Base-by-base conservation (phyloP, 2,329 filamentous ascomycete genomes). In the Pseudocercospora musae region DNA sequence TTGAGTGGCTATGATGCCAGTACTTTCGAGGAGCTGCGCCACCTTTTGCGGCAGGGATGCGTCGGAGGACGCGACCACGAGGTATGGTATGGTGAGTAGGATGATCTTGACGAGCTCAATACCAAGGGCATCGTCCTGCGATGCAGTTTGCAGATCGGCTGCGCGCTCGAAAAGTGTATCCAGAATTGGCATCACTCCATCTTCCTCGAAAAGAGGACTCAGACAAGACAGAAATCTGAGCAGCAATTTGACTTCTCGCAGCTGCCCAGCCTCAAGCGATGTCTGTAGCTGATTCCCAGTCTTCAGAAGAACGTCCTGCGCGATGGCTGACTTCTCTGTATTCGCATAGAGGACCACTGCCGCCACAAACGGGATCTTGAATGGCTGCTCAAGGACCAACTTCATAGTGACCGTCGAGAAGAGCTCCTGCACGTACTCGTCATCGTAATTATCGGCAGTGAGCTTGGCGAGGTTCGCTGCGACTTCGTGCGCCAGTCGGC, bases 81-180 rank as follows among this genome's bases (percentile, higher is more conserved):
- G 83, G 75, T 98, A 99, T 0, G 95, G 94, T 62, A 99, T 90
- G 0, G 94, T 96, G 54, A 97, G 86, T 49, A 98, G 86, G 68
- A 99, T 97, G 70, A 97, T 93, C 78, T 97, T 98, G 75, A 97
- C 92, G 33, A 99, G 85, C 79, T 98, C 95, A 46, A 96, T 78
- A 20, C 87, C 86, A 55, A 89, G 78, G 48, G 85, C 92, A 79
- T 98, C 94, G 72, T 97, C 94, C 15, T 91, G 93, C 70, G 91
- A 96, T 7, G 91, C 90, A 42, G 92, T 96, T 80, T 98, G 94
- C 65, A 97, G 81, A 76, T 96, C 92, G 9, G 92, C 92, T n/a
- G 95, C 93, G 57, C 92, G 87, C 62, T 85, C 87, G 75, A 98
- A 96, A n/a, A 99, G 83, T 77, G 96, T 91, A 68, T 96, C 90